A percentile compares a stretch with the other conserved stretches of the same genome.
phyloP scores from a whole-genome alignment of 768 basidiomycete genomes.

The Cystofilobasidium macerans region DNA sequence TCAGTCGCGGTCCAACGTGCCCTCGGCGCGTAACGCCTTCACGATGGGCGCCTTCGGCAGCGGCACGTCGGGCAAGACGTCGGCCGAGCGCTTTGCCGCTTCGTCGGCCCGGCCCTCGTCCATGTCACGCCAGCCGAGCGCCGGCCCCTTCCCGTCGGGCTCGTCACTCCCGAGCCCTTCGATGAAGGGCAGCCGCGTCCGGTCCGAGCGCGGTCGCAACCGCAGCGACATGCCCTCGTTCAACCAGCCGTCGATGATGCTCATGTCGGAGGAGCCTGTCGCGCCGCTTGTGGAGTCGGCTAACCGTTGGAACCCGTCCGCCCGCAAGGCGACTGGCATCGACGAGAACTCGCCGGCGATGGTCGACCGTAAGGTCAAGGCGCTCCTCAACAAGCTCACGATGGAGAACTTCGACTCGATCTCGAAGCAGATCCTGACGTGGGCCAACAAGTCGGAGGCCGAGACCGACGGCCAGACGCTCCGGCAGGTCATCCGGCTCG shows the following conservation, averaged over 20 bases:
- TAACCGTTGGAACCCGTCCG: constrained; percentile 59
- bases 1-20: constrained; percentile 11
- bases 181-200: constrained; percentile 45
- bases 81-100: constrained; percentile 25
- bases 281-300: constrained; percentile 65
- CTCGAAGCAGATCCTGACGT: constrained; percentile 83
- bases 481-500: constrained; percentile 88
- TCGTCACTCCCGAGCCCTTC: constrained; percentile 8
- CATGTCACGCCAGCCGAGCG: constrained; percentile 51
- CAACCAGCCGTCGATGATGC: constrained; percentile 20
- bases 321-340: constrained; percentile 38
- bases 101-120: constrained; percentile 30
- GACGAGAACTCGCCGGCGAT: constrained; percentile 66
- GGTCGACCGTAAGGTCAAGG: constrained; percentile 87
- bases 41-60: constrained; percentile 33
- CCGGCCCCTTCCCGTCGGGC: constrained; percentile 6
- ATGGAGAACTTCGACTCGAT: constrained; percentile 95
- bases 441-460: constrained; percentile 86
- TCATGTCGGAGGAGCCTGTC: constrained; percentile 49
- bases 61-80: constrained; percentile 18
- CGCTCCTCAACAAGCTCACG: constrained; percentile 84
- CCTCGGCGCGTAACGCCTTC: constrained; percentile 7
- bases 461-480: constrained; percentile 89
- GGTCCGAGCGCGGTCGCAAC: constrained; percentile 76
- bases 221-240: constrained; percentile 44